Base-by-base conservation (phyloP, 331 rosid genomes). In the Quercus tomentella region DNA sequence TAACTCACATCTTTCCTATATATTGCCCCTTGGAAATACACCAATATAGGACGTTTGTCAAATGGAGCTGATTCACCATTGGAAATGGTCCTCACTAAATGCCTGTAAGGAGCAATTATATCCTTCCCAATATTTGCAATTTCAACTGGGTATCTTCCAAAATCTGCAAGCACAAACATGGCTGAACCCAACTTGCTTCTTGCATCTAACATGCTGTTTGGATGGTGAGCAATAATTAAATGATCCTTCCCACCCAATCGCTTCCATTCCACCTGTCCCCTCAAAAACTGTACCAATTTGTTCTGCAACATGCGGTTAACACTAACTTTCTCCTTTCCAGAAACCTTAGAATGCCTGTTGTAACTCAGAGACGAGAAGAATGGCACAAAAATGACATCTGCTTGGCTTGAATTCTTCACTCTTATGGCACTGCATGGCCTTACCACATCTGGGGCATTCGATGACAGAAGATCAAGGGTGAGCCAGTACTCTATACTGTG, bases 401-500 rank as follows among this genome's bases (percentile, higher is more conserved):
- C 99, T 82, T 84, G 86, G 79, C 94, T 96, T 76, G 99, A 83
- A 85, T 87, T 84, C 76, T 82, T 81, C 83, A 93, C 98, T 82
- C 97, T 91, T 76, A 93, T 81, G 61, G 88, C 91, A 17, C 85
- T 77, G 80, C 91, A 87, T 35, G 94, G 89, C 76, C 86, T 66
- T 33, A 73, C 74, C 41, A 83, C 70, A 76, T 83, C 81, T 4
- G 82, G 81, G 12, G 58, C 62, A 31, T 86, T 77, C 4, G 96
- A 91, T 0, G 89, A 86, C 17, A 96, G 76, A 87, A 96, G 96
- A 92, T 91, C 98, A 81, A 96, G 99, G 43, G 97, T 91, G 81
- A 93, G 94, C 99, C 99, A 96, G 61, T 96, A 93, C 37, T 90
- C 99, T 7, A 91, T 70, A 68, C 97, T 93, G 75, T 96, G 99